These are phyloP conservation scores for Aaosphaeria arxii DNA, from an alignment of 2,329 filamentous ascomycete genomes.

Conservation along the genomic window DNA sequence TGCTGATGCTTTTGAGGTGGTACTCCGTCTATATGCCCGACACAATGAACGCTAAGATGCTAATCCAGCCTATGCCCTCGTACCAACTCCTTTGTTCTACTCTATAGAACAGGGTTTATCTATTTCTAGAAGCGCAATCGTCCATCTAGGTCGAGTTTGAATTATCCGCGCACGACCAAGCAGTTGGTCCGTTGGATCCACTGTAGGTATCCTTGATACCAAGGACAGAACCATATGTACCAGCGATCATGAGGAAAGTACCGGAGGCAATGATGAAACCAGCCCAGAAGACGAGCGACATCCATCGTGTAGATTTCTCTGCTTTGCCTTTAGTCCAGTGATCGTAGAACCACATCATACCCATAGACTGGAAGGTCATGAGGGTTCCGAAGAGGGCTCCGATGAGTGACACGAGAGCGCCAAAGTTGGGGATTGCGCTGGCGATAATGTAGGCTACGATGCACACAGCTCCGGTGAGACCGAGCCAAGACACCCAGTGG, in stretches of 20 bases:
- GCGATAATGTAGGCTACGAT: conserved; percentile 49
- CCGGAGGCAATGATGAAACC: conserved; percentile 45
- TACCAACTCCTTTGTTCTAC: too few relatives aligned
- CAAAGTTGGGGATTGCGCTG: conserved; percentile 52
- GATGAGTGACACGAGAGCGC: conserved; percentile 46
- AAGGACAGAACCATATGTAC: conserved; percentile 47
- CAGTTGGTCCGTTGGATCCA: conserved; percentile 38
- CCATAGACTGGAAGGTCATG: conserved; percentile 46
- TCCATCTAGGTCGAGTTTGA: too few relatives aligned
- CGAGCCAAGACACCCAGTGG: conserved; percentile 55
- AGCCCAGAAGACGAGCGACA: conserved; percentile 35
- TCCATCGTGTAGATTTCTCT: conserved; percentile 35
- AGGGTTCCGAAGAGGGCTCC: conserved; percentile 50
- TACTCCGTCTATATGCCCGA: too few relatives aligned
- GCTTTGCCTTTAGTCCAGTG: conserved; percentile 18
- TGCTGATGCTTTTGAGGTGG: too few relatives aligned
- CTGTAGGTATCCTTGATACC: conserved; percentile 50
- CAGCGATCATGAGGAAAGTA: conserved; percentile 44
- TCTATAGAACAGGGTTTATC: too few relatives aligned
- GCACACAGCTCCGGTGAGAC: conserved; percentile 51
- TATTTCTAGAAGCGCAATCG: too few relatives aligned
- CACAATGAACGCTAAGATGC: too few relatives aligned
- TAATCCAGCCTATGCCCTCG: too few relatives aligned
- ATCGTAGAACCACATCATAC: conserved; percentile 50
- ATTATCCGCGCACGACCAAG: conserved; percentile 16